phyloP scores from a whole-genome alignment of 164 flowering plant genomes.

The Umbellularia californica region DNA sequence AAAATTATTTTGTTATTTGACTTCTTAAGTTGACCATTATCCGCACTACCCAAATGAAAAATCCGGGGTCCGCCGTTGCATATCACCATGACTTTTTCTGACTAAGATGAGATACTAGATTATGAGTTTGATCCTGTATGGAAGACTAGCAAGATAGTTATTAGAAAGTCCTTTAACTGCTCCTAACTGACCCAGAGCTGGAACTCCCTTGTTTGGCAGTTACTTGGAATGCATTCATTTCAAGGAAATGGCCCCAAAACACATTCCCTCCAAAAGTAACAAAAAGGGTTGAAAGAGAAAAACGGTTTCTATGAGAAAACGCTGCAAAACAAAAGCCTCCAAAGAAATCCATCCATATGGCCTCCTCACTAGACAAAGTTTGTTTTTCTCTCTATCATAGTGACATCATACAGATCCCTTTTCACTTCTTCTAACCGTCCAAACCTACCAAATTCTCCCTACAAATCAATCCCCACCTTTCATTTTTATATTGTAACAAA shows the following conservation, averaged over 20 bases:
- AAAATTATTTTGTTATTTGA: too few species aligned
- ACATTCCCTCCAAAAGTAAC: background rate
- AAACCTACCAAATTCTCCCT: background rate
- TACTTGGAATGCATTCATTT: background rate
- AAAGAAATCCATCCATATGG: background rate
- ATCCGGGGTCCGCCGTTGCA: too few species aligned
- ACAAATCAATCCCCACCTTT: background rate
- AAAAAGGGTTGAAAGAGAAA: background rate
- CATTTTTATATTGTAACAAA: background rate
- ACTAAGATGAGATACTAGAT: too few species aligned
- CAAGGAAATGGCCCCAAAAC: background rate
- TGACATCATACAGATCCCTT: background rate
- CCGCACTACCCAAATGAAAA: too few species aligned
- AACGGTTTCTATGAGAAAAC: background rate
- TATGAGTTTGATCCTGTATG: too few species aligned
- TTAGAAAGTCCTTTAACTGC: background rate
- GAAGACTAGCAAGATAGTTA: too few species aligned
- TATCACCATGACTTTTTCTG: too few species aligned
- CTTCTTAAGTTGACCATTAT: fast-evolving
- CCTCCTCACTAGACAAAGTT: background rate
- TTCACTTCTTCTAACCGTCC: background rate
- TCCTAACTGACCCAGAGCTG: background rate
- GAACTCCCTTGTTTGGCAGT: background rate
- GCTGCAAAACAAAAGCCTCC: background rate
- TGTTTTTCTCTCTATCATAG: background rate